These are phyloP conservation scores for Alternaria atra DNA, from an alignment of 2,329 filamentous ascomycete genomes.

Conservation along the genomic window DNA sequence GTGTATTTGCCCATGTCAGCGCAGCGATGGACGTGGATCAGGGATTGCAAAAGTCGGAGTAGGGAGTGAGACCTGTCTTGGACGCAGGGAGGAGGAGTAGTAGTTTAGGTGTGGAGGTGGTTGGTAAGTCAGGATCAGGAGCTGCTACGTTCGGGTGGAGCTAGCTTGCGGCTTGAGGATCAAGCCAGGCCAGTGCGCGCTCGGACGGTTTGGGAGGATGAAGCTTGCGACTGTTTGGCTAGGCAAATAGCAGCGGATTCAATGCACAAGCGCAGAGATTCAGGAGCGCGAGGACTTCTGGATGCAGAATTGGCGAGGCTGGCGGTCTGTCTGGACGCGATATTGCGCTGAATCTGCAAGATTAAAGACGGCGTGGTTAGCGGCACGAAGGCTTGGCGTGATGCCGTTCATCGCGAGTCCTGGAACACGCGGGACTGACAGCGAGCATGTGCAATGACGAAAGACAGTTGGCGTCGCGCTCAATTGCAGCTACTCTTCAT, in stretches of 20 bases:
- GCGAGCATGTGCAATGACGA: constrained; percentile 32
- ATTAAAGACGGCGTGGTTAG: constrained; percentile 21
- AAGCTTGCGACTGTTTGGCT: constrained; percentile 23
- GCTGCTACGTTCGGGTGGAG: constrained; percentile 28
- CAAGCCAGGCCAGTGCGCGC: constrained; percentile 26
- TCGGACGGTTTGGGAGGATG: constrained; percentile 29
- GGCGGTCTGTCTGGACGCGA: constrained; percentile 22
- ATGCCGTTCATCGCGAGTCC: constrained; percentile 15
- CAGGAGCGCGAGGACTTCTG: constrained; percentile 9
- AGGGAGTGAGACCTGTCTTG: constrained; percentile 42
- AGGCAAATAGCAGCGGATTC: constrained; percentile 12
- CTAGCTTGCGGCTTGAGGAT: constrained; percentile 26
- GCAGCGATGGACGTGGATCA: constrained; percentile 28
- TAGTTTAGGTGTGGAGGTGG: constrained; percentile 28
- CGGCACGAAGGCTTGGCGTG: constrained; percentile 20
- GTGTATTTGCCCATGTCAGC: constrained; percentile 70
- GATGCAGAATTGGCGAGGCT: constrained; percentile 31
- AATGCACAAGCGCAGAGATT: constrained; percentile 20
- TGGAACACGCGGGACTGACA: constrained; percentile 9
- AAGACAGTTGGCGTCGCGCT: constrained; percentile 17
- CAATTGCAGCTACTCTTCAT: constrained; percentile 18
- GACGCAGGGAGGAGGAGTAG: constrained; percentile 21
- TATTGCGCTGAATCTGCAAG: constrained; percentile 15
- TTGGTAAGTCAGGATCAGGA: constrained; percentile 36
- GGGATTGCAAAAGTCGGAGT: constrained; percentile 21